Conservation (phyloP, 768 basidiomycete species). For the Boletus rufocinnamomeus region DNA sequence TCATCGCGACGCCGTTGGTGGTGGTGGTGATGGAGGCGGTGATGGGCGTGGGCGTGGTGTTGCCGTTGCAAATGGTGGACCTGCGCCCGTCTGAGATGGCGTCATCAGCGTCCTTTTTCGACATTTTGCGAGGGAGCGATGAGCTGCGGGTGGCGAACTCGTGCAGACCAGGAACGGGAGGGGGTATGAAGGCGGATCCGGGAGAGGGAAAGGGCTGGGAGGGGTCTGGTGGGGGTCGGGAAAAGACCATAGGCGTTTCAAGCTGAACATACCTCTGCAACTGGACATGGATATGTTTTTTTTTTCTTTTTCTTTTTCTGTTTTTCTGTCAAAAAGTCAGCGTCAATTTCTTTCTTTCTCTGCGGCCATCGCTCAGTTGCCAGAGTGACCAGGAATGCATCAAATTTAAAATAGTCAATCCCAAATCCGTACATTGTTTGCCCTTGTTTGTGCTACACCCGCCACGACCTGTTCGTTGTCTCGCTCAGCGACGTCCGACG, state of each 20-base stretch:
- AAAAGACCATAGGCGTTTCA: too few species aligned
- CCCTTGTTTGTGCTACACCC: slow-evolving; percentile 23
- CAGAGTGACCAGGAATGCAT: slow-evolving; percentile 10
- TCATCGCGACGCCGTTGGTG: slow-evolving; percentile 4
- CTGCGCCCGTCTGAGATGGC: neutral
- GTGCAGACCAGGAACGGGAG: slow-evolving; percentile 64
- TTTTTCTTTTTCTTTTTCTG: neutral
- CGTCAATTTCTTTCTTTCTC: neutral
- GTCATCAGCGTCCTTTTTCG: slow-evolving; percentile 26
- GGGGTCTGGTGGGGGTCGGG: slow-evolving; percentile 36
- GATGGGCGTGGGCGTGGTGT: neutral
- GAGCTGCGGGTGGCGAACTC: slow-evolving; percentile 56
- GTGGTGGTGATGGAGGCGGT: neutral
- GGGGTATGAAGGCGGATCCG: slow-evolving; percentile 66
- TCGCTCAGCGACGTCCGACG: slow-evolving; percentile 26
- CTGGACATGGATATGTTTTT: neutral
- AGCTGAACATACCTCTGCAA: slow-evolving; percentile 9
- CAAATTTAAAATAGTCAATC: neutral
- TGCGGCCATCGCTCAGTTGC: slow-evolving; percentile 15
- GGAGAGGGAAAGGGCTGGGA: slow-evolving; percentile 60
- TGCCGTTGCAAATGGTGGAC: neutral
- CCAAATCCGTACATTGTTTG: slow-evolving; percentile 14
- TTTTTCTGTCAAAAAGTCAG: neutral
- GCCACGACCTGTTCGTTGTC: slow-evolving; percentile 19
- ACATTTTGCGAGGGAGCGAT: slow-evolving; percentile 30